Evolutionary conservation across 371 early-diverging fungal genomes (phyloP).

Genomic region (Mycotypha africana): DNA sequence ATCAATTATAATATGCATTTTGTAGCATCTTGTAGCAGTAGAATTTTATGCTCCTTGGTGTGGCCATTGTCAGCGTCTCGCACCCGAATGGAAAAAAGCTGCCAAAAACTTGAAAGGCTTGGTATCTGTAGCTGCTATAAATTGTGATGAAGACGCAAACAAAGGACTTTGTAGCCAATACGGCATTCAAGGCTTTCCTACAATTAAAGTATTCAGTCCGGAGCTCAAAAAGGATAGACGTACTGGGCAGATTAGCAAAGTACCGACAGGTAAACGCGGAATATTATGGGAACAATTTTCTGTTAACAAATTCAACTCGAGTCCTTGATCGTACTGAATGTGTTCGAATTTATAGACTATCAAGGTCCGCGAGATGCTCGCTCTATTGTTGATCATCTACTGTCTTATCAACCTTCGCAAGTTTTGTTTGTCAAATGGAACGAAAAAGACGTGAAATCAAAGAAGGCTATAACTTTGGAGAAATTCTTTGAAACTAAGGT

Average conservation of each 20-base stretch:
- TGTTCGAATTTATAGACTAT: slow-evolving; percentile 84
- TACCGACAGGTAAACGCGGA: slow-evolving; percentile 49
- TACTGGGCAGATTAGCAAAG: slow-evolving; percentile 45
- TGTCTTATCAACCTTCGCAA: slow-evolving; percentile 55
- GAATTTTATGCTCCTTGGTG: slow-evolving; percentile 96
- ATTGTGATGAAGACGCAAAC: slow-evolving; percentile 85
- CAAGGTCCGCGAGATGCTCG: slow-evolving; percentile 77
- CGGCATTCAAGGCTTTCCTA: slow-evolving; percentile 89
- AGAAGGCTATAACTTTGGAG: slow-evolving; percentile 48
- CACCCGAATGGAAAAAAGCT: slow-evolving; percentile 84
- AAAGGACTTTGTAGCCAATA: slow-evolving; percentile 70
- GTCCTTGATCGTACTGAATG: too few relatives aligned
- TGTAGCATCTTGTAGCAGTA: slow-evolving; percentile 70
- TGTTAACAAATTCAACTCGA: not conserved
- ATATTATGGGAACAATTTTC: too few relatives aligned
- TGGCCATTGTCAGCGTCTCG: slow-evolving; percentile 85
- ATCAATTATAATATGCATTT: too few relatives aligned
- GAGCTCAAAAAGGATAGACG: slow-evolving; percentile 37
- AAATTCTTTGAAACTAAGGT: slow-evolving; percentile 50
- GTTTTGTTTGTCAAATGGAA: slow-evolving; percentile 48
- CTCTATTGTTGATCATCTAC: slow-evolving; percentile 66
- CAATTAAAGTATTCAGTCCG: slow-evolving; percentile 82
- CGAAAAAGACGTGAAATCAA: slow-evolving; percentile 43
- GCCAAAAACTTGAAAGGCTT: slow-evolving; percentile 77
- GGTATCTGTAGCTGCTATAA: slow-evolving; percentile 79